Base-by-base conservation (phyloP, 2,329 filamentous ascomycete species). In the Penicillium rolfsii region DNA sequence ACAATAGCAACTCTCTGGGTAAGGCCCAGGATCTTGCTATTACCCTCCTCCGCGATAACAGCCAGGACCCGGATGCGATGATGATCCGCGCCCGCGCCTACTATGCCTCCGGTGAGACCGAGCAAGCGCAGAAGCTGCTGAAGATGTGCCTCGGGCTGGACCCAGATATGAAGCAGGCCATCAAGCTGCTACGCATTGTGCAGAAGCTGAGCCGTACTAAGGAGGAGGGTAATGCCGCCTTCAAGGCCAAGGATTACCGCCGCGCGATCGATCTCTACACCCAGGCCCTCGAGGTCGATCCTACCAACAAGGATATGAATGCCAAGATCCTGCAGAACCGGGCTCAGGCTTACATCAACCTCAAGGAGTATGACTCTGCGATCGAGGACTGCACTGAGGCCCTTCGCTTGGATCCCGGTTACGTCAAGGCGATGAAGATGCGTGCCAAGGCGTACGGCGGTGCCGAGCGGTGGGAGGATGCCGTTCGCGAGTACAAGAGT, bases 1-100 rank as follows among this genome's bases (percentile, higher is more conserved):
- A 91, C 61, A 93, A 91, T 63, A 85, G 88, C 60, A 97, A 97
- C 78, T 89, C 92, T 11, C 82, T 97, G 7, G 93, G 93, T 36
- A 93, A 97, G 76, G 94, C 93, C 5, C 92, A 96, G 78, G 96
- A 93, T 74, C 87, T 98, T 57, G 93, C 93, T 70, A 97, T 97
- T 87, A 86, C 86, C 2, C 79, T 99, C 69, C 83, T 99, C 64
- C 87, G 95, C 56, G 84, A 85, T 73, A 98, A 98, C 81, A 92
- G 84, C 75, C 90, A 94, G 74, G 95, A 99, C 72, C 93, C 95
- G 1, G 95, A 99, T 79, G 95, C 94, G 1, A 82, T 99, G 65
- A 91, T 97, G 5, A 85, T 99, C 55, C 87, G 94, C 52, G 95
- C 94, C 26, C 87, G 93, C 64, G 90, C 92, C 16, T 84, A 97